phyloP scores from a whole-genome alignment of 352 stramenopile species.

The Phytophthora meadii region DNA sequence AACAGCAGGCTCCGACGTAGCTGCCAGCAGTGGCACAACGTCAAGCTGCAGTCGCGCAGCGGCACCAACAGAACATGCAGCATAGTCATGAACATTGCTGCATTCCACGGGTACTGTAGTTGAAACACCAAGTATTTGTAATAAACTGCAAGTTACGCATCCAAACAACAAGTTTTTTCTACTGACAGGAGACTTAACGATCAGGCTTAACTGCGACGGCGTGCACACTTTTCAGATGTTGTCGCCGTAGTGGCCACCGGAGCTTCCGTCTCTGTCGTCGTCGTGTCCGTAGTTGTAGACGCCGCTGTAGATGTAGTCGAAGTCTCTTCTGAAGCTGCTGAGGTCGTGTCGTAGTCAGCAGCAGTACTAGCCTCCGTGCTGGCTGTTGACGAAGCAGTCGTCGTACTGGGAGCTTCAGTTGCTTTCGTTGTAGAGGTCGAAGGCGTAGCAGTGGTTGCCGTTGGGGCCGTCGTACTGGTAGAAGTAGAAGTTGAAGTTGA shows the following conservation, averaged over 20 bases:
- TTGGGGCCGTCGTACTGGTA: constrained; percentile 5
- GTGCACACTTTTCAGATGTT: constrained; percentile 20
- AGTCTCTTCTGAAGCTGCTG: constrained; percentile 10
- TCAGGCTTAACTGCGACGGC: constrained; percentile 23
- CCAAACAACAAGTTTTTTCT: constrained; percentile 14
- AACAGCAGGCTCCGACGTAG: constrained; percentile 10
- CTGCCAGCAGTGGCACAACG: neutral
- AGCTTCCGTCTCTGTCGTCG: constrained; percentile 24
- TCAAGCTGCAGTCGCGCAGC: neutral
- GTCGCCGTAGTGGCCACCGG: constrained; percentile 13
- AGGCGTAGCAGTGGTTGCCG: constrained; percentile 6
- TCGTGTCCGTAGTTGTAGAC: constrained; percentile 16
- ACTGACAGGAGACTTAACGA: neutral
- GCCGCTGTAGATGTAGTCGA: constrained; percentile 13
- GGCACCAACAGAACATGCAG: constrained; percentile 6
- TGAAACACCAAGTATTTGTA: constrained; percentile 11
- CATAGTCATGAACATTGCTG: neutral
- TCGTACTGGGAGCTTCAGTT: constrained; percentile 11
- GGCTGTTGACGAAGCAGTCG: constrained; percentile 10
- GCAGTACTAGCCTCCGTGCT: neutral
- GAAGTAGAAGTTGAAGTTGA: constrained; percentile 12
- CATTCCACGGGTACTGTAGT: constrained; percentile 1
- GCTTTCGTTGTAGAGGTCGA: constrained; percentile 5
- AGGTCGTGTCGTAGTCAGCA: neutral
- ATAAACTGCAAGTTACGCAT: constrained; percentile 25